These are phyloP conservation scores for Xylaria sp. DNA, from an alignment of 2,329 filamentous ascomycete genomes.

Conservation along the genomic window DNA sequence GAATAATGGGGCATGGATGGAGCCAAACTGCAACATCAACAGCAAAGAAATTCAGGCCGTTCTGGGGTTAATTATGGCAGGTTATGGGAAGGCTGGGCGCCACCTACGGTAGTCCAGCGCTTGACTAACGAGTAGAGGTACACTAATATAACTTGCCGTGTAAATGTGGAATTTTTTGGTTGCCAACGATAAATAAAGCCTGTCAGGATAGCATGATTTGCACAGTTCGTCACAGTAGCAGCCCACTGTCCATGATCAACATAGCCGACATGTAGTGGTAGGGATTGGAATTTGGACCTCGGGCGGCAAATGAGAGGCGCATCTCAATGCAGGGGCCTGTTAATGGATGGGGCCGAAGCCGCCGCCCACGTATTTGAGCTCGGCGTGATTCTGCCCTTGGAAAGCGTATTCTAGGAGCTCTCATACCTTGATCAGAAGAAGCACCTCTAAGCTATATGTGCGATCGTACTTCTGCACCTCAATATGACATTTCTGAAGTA, in stretches of 20 bases:
- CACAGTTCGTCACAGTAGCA: slow-evolving; percentile 25
- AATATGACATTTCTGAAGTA: slow-evolving; percentile 18
- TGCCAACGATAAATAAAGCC: slow-evolving; percentile 20
- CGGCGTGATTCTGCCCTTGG: background rate
- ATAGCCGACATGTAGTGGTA: slow-evolving; percentile 17
- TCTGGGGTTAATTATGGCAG: slow-evolving; percentile 43
- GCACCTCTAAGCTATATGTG: slow-evolving; percentile 14
- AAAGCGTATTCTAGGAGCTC: slow-evolving; percentile 10
- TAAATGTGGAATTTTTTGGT: slow-evolving; percentile 33
- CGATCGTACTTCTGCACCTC: slow-evolving; percentile 19
- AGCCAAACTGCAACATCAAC: slow-evolving; percentile 28
- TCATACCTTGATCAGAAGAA: slow-evolving; percentile 21
- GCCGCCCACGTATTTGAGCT: slow-evolving; percentile 24
- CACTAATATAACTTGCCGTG: slow-evolving; percentile 33
- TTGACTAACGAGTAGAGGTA: slow-evolving; percentile 43
- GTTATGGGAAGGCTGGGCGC: slow-evolving; percentile 42
- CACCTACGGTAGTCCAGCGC: slow-evolving; percentile 38
- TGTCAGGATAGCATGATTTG: slow-evolving; percentile 26
- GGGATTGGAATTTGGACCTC: slow-evolving; percentile 20
- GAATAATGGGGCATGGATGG: slow-evolving; percentile 25
- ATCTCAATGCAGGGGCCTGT: slow-evolving; percentile 30
- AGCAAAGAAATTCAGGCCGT: slow-evolving; percentile 40
- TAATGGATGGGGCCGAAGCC: slow-evolving; percentile 32
- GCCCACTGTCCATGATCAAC: slow-evolving; percentile 22
- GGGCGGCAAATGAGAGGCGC: slow-evolving; percentile 32